Percentiles rank a stretch among this genome's conserved stretches.
These are phyloP conservation scores for Meredithiella fracta DNA, from an alignment of 2,329 filamentous ascomycete species.

Conservation along the genomic window DNA sequence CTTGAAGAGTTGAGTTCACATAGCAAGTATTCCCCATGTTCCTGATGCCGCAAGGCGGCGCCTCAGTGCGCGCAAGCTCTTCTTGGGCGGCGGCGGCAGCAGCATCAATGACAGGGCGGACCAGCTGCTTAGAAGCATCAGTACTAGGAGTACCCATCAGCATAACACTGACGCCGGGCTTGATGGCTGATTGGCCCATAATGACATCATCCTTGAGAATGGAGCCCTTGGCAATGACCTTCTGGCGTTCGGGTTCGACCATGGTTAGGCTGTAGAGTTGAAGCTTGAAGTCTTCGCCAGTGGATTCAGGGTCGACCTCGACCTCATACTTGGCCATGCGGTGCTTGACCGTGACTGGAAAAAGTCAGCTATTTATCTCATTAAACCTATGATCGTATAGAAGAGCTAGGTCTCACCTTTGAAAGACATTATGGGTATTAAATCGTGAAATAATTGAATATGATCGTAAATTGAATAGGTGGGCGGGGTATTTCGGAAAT, in stretches of 20 bases:
- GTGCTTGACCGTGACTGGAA: conserved; percentile 76
- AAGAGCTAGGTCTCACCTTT: not conserved
- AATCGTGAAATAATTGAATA: too few relatives aligned
- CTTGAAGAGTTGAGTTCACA: conserved; percentile 92
- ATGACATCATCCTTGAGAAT: conserved; percentile 92
- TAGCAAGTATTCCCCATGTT: conserved; percentile 98
- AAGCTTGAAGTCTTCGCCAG: conserved; percentile 86
- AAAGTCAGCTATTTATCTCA: not conserved
- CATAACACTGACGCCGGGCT: conserved; percentile 75
- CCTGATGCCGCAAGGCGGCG: conserved; percentile 70
- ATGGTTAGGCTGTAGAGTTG: conserved; percentile 91
- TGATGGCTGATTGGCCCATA: conserved; percentile 68
- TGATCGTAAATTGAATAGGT: too few relatives aligned
- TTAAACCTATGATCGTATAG: not conserved
- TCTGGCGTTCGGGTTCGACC: conserved; percentile 91
- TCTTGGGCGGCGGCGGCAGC: conserved; percentile 56
- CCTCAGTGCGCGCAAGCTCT: conserved; percentile 66
- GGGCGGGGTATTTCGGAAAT: too few relatives aligned
- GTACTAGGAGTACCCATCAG: conserved; percentile 86
- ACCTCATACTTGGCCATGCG: conserved; percentile 90
- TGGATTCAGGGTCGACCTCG: conserved; percentile 70
- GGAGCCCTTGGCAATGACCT: conserved; percentile 84
- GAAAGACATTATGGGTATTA: not conserved
- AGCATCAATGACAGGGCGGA: conserved; percentile 48
- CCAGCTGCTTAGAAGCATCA: conserved; percentile 36